Conservation (phyloP, 106 monocot species). For the Xerophyta viscosa region DNA sequence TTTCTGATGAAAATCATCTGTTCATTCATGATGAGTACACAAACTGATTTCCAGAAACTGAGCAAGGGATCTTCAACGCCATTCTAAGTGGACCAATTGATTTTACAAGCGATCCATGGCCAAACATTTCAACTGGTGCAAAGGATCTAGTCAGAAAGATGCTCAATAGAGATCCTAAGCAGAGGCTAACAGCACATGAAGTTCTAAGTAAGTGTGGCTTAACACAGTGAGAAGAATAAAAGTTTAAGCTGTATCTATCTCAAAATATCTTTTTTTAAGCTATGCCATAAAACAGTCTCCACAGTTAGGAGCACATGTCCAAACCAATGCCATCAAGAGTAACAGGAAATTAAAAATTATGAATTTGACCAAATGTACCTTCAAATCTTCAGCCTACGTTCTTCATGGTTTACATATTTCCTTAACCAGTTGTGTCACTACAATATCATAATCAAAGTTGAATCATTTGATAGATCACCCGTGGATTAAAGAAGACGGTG, state of each 20-base stretch:
- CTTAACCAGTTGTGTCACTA: too few relatives aligned
- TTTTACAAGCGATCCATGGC: conserved; percentile 74
- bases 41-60: conserved; percentile 28
- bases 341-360: too few relatives aligned
- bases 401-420: too few relatives aligned
- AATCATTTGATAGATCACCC: conserved; percentile 43
- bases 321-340: too few relatives aligned
- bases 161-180: conserved; percentile 53
- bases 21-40: not conserved
- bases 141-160: conserved; percentile 72
- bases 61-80: conserved; percentile 60
- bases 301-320: too few relatives aligned
- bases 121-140: conserved; percentile 54
- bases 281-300: too few relatives aligned
- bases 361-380: too few relatives aligned
- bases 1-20: too few relatives aligned
- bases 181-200: conserved; percentile 58
- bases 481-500: conserved; percentile 79
- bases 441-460: not conserved
- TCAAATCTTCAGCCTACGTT: too few relatives aligned
- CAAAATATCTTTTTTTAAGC: too few relatives aligned
- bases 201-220: conserved; percentile 76
- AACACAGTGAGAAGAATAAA: too few relatives aligned
- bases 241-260: too few relatives aligned
- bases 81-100: conserved; percentile 51